phyloP scores from a whole-genome alignment of 1,284 basidiomycete species.

The Ceratobasidium sp. region DNA sequence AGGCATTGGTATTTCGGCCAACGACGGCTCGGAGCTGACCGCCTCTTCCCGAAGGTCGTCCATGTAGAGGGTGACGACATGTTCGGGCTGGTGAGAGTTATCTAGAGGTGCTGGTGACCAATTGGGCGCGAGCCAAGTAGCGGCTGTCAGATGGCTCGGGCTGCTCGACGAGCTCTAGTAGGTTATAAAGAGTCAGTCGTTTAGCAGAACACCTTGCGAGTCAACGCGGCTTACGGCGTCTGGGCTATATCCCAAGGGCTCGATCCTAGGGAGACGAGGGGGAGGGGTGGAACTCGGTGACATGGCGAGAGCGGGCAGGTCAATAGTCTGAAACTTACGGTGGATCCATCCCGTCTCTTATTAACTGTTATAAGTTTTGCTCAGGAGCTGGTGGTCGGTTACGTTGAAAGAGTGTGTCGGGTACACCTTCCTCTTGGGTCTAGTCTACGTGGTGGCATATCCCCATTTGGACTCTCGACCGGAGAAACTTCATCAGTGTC shows the following conservation, averaged over 20 bases:
- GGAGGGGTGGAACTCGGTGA: conserved; percentile 37
- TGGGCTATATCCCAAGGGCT: conserved; percentile 29
- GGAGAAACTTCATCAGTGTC: conserved; percentile 34
- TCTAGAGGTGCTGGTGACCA: conserved; percentile 32
- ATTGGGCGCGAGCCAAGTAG: conserved; percentile 20
- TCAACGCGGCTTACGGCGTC: conserved; percentile 19
- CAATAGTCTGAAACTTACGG: conserved; percentile 37
- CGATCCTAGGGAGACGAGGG: conserved; percentile 38
- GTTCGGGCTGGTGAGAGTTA: conserved; percentile 17
- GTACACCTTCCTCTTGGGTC: conserved; percentile 25
- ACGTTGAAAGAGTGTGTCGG: conserved; percentile 20
- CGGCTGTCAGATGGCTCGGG: conserved; percentile 13
- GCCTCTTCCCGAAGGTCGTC: conserved; percentile 64
- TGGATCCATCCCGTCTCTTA: conserved; percentile 29
- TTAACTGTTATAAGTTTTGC: conserved; percentile 27
- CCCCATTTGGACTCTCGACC: conserved; percentile 21
- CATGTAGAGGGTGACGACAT: conserved; percentile 47
- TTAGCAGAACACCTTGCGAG: neutral
- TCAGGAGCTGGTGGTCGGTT: conserved; percentile 35
- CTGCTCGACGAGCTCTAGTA: conserved; percentile 21
- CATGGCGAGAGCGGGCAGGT: conserved; percentile 13
- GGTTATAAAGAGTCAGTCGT: neutral
- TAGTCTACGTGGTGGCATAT: neutral
- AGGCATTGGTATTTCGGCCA: conserved; percentile 74
- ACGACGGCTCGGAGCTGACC: conserved; percentile 65